phyloP scores from a whole-genome alignment of 139 green algal genomes.

The Trebouxia sp. region DNA sequence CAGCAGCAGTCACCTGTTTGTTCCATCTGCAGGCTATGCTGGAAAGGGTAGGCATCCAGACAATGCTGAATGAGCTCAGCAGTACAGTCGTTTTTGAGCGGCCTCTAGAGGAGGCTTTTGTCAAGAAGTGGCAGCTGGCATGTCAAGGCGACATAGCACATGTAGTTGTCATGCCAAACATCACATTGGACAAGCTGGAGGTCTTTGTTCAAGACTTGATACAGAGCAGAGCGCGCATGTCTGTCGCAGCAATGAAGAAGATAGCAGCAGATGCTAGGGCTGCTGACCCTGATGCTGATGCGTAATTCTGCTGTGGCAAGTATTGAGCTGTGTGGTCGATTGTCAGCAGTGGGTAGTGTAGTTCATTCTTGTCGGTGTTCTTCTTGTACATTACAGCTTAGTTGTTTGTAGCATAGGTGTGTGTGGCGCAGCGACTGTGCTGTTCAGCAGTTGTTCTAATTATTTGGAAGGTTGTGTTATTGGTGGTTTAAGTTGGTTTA shows the following conservation, averaged over 20 bases:
- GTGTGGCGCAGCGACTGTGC: no score
- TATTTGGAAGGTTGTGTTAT: no score
- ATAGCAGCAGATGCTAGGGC: conserved; percentile 8
- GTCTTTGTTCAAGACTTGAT: conserved; percentile 85
- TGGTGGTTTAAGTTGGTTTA: no score
- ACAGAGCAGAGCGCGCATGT: conserved; percentile 15
- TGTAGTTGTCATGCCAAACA: conserved; percentile 98
- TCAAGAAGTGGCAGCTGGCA: conserved; percentile 96
- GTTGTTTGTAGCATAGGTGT: no score
- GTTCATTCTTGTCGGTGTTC: no score
- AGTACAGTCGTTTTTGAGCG: conserved; percentile 95
- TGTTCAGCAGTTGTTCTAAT: no score
- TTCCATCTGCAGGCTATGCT: conserved; percentile 65
- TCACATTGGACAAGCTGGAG: conserved; percentile 89
- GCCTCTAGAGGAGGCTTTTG: conserved; percentile 80
- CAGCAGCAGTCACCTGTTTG: no score
- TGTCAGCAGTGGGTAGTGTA: not conserved
- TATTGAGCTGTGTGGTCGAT: not conserved
- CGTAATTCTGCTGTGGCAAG: not conserved
- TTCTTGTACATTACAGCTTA: no score
- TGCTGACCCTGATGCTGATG: conserved; percentile 9
- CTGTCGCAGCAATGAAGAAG: conserved; percentile 3
- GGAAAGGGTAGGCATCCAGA: conserved; percentile 68
- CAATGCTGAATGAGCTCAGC: conserved; percentile 93
- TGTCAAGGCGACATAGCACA: conserved; percentile 93